These are phyloP conservation scores for Durusdinium trenchii DNA, from an alignment of 73 alveolate species.

Conservation along the genomic window DNA sequence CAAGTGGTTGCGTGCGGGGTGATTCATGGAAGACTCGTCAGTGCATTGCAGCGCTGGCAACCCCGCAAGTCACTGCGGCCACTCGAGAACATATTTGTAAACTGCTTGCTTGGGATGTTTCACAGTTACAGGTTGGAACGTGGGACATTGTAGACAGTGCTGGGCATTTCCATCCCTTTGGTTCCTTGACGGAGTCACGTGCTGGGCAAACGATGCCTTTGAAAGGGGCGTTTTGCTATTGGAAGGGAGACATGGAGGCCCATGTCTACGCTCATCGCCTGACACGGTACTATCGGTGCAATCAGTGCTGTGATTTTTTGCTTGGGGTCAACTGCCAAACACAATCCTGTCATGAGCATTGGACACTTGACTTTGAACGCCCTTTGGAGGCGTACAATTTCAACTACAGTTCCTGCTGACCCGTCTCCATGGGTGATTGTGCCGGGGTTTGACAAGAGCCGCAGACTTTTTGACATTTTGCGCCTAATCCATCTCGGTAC, in stretches of 20 bases:
- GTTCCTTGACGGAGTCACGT: not conserved
- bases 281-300: not conserved
- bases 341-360: not conserved
- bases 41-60: not conserved
- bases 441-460: not conserved
- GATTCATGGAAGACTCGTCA: not conserved
- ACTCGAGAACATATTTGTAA: not conserved
- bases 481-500: not conserved
- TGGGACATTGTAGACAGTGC: not conserved
- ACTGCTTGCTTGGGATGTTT: not conserved
- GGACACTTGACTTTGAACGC: not conserved
- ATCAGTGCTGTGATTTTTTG: not conserved
- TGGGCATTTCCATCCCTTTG: not conserved
- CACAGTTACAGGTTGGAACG: not conserved
- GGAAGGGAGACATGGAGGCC: not conserved
- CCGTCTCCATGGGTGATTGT: not conserved
- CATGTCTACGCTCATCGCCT: not conserved
- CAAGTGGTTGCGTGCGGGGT: constrained; percentile 5
- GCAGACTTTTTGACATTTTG: not conserved
- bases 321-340: not conserved
- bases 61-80: not conserved
- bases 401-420: not conserved
- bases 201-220: not conserved
- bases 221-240: not conserved
- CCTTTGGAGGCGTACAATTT: not conserved